Percentiles rank a stretch among this genome's conserved stretches.
These are phyloP conservation scores for Sclerotinia trifoliorum DNA, from an alignment of 2,329 filamentous ascomycete species.

Conservation along the genomic window DNA sequence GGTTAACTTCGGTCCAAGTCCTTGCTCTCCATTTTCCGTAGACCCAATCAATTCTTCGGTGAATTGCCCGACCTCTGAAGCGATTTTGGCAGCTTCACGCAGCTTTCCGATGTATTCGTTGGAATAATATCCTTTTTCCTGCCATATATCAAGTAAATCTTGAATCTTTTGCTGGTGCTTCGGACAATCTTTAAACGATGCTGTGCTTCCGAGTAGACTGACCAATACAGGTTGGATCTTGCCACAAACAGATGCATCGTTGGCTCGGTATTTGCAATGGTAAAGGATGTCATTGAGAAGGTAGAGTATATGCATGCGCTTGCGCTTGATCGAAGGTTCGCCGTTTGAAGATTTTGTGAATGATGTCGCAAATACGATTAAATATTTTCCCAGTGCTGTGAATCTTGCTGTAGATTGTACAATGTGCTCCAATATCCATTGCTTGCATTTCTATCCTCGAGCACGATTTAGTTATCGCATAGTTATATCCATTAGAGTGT, in stretches of 20 bases:
- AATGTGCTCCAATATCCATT: constrained; percentile 76
- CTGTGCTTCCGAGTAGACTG: constrained; percentile 58
- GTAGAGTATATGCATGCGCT: constrained; percentile 73
- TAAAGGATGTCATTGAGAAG: constrained; percentile 76
- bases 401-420: constrained; percentile 65
- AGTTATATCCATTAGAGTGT: constrained; percentile 38
- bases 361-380: constrained; percentile 66
- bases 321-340: constrained; percentile 61
- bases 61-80: constrained; percentile 38
- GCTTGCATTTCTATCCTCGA: constrained; percentile 74
- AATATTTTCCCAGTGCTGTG: constrained; percentile 70
- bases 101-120: constrained; percentile 55
- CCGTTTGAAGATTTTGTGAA: constrained; percentile 43
- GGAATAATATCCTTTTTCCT: constrained; percentile 62
- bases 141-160: constrained; percentile 68
- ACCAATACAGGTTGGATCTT: constrained; percentile 59
- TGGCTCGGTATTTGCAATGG: constrained; percentile 57
- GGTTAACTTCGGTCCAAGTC: constrained; percentile 51
- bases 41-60: constrained; percentile 28
- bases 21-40: constrained; percentile 26
- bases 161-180: constrained; percentile 66
- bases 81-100: constrained; percentile 54
- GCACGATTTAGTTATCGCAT: constrained; percentile 43
- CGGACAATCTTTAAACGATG: constrained; percentile 58
- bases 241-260: constrained; percentile 51